Base-by-base conservation (phyloP, 805 yeast genomes). In the Metschnikowia noctiluminum region DNA sequence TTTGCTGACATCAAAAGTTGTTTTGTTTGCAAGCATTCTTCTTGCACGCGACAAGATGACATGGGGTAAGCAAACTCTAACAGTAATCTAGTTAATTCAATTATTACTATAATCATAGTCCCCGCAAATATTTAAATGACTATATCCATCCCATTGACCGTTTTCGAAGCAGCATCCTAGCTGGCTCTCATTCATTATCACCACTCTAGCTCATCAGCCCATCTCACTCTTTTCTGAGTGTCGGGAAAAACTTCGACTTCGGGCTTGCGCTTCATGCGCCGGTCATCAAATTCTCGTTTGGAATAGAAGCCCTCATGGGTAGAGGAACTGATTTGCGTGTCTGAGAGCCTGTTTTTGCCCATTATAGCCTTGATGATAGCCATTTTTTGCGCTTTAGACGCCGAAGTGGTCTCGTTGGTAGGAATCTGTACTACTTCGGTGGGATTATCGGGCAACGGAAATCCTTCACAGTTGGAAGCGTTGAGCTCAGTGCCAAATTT, bases 401-500 rank as follows among this genome's bases (percentile, higher is more conserved):
- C 30, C 1, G 50, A 37, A 6, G 30, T 30, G 16, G 50, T 53
- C 35, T 60, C 64, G 46, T 72, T 71, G 38, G 77, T 71, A 15
- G 87, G 87, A 14, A 82, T 81, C 35, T 81, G 81, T 6, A 82
- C 86, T 15, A 79, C 67, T 58, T 82, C 87, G 48, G 78, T 76
- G 1, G 70, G 68, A 46, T 73, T 75, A 48, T 77, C 82, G 0
- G 88, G 89, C 14, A 83, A 62, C 11, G 84, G 82, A 42, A 84
- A 77, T 8, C 85, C 87, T 51, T 76, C 79, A 49, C 85, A 74
- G 56, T 81, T 82, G 35, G 78, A 72, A 0, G 87, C 75, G 60
- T 84, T 84, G 48, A 84, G 70, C 60, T 83, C 87, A 1, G 89
- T 84, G 2, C 87, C 89, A 63, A 79, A 83, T 54, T 75, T 78